phyloP scores from a whole-genome alignment of 192 early-diverging fungal genomes.

The Cladochytrium replicatum region DNA sequence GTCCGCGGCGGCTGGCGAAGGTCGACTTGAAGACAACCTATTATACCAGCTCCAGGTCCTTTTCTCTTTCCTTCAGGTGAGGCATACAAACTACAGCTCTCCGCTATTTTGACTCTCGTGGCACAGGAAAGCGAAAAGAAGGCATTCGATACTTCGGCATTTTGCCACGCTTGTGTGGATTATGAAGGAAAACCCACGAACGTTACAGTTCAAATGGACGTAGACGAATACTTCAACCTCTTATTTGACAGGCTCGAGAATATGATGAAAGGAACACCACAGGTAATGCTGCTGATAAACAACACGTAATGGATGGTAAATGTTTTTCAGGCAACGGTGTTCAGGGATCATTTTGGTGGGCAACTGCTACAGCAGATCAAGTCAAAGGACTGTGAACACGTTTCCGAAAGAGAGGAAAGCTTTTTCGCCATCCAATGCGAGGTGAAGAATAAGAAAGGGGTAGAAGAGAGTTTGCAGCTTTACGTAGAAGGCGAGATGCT shows the following conservation, averaged over 20 bases:
- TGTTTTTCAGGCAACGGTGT: constrained; percentile 35
- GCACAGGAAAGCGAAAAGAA: constrained; percentile 37
- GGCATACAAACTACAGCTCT: no score
- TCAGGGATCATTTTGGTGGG: constrained; percentile 46
- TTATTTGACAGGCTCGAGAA: constrained; percentile 46
- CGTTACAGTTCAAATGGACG: constrained; percentile 48
- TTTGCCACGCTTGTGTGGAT: constrained; percentile 41
- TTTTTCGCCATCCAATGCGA: constrained; percentile 46
- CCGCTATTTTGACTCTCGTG: no score
- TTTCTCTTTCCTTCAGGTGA: constrained; percentile 39
- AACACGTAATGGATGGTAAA: no score
- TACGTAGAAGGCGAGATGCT: constrained; percentile 46
- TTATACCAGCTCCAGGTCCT: constrained; percentile 40
- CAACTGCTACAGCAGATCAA: constrained; percentile 48
- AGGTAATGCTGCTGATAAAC: no score
- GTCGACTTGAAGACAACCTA: constrained; percentile 30
- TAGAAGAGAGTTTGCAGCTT: constrained; percentile 46
- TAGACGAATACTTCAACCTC: constrained; percentile 50
- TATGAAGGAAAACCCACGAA: constrained; percentile 43
- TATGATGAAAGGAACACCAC: constrained; percentile 30
- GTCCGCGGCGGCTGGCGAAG: constrained; percentile 21
- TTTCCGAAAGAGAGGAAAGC: constrained; percentile 40
- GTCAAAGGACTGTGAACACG: constrained; percentile 42
- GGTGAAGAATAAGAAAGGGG: constrained; percentile 42
- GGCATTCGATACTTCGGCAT: constrained; percentile 33